phyloP scores from a whole-genome alignment of 2,329 filamentous ascomycete species.

The Exophiala sideris region DNA sequence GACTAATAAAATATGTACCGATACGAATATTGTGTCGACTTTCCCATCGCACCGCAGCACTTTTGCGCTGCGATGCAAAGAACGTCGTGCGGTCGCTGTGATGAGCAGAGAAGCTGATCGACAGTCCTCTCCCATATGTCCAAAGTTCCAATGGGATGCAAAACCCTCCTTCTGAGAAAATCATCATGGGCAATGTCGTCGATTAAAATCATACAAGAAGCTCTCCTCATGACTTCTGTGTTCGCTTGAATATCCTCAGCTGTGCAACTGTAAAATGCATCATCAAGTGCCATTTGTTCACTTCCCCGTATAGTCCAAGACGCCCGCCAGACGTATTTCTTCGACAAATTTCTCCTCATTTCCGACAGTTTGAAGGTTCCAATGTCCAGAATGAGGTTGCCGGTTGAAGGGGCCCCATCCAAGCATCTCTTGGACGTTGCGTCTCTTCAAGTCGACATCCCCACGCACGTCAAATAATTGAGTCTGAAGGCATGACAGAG shows the following conservation, averaged over 20 bases:
- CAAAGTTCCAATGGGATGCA: no score
- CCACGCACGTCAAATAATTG: conserved; percentile 41
- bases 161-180: neutral
- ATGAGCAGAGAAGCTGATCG: neutral
- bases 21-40: neutral
- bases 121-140: neutral
- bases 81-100: neutral
- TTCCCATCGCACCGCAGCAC: no score
- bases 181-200: neutral
- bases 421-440: conserved; percentile 30
- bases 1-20: neutral
- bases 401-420: conserved; percentile 36
- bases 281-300: conserved; percentile 12
- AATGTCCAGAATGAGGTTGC: conserved; percentile 39
- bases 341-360: conserved; percentile 43
- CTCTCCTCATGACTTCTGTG: neutral
- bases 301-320: conserved; percentile 32
- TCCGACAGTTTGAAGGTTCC: conserved; percentile 38
- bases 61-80: no score
- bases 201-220: neutral
- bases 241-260: conserved; percentile 2
- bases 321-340: conserved; percentile 42
- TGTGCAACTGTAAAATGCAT: conserved; percentile 9
- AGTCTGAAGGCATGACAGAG: conserved; percentile 42
- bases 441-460: conserved; percentile 35